A percentile compares a stretch with the other conserved stretches of the same genome.
These are phyloP conservation scores for Paxillus involutus DNA, from an alignment of 768 basidiomycete genomes.

Conservation along the genomic window DNA sequence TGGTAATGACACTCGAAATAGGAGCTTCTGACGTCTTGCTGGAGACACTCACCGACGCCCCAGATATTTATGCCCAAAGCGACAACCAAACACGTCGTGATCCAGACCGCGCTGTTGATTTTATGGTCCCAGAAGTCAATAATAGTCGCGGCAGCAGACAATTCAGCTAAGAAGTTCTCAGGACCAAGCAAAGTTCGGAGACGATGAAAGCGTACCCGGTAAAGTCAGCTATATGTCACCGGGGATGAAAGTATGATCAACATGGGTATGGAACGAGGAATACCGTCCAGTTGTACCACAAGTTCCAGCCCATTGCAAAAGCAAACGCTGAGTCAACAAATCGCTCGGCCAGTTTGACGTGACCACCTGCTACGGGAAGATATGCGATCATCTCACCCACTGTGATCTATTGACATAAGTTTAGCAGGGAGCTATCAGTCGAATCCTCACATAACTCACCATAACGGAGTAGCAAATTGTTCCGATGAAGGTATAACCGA, in stretches of 20 bases:
- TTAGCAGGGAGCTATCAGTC: background rate
- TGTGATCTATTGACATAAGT: slow-evolving; percentile 13
- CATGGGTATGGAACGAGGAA: background rate
- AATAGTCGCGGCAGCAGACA: slow-evolving; percentile 47
- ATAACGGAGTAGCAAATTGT: slow-evolving; percentile 33
- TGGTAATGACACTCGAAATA: background rate
- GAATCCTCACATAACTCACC: slow-evolving; percentile 17
- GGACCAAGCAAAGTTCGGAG: too few relatives aligned
- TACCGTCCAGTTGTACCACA: slow-evolving; percentile 39
- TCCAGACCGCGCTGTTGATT: slow-evolving; percentile 47
- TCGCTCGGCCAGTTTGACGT: slow-evolving; percentile 44
- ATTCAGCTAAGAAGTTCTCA: slow-evolving; percentile 30
- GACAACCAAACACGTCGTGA: slow-evolving; percentile 47
- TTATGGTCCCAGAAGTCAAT: slow-evolving; percentile 43
- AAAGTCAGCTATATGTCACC: slow-evolving; percentile 9
- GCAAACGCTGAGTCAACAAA: slow-evolving; percentile 43
- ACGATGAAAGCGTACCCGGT: slow-evolving; percentile 9
- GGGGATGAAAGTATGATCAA: slow-evolving; percentile 9
- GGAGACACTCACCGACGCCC: slow-evolving; percentile 28
- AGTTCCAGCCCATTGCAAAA: slow-evolving; percentile 39
- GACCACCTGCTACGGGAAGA: slow-evolving; percentile 43
- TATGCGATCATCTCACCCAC: slow-evolving; percentile 44
- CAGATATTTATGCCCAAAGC: slow-evolving; percentile 43
- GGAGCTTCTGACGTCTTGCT: background rate
- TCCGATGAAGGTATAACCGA: slow-evolving; percentile 37